phyloP scores from a whole-genome alignment of 1,284 basidiomycete species.

The Naganishia sp. region DNA sequence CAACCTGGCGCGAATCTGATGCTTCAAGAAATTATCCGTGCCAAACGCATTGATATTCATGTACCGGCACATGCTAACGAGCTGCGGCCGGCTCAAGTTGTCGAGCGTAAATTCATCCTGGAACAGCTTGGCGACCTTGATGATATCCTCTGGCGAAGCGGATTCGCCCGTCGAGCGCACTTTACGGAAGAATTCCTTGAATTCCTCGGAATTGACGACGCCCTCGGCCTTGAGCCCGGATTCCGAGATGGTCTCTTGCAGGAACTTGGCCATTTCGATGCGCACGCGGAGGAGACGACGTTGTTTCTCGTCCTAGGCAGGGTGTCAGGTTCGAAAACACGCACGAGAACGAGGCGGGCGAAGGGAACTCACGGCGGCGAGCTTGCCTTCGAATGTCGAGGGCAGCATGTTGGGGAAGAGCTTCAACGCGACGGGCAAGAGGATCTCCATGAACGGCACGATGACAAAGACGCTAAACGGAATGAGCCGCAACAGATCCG shows the following conservation, averaged over 20 bases:
- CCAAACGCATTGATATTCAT: conserved; percentile 99
- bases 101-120: conserved; percentile 97
- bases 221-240: conserved; percentile 88
- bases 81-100: conserved; percentile 94
- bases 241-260: conserved; percentile 95
- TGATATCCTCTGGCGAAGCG: conserved; percentile 82
- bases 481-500: conserved; percentile 86
- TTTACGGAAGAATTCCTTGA: conserved; percentile 99
- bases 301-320: conserved; percentile 85
- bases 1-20: conserved; percentile 83
- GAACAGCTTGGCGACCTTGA: conserved; percentile 94
- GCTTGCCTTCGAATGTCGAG: conserved; percentile 97
- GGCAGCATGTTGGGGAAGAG: conserved; percentile 99
- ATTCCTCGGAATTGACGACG: conserved; percentile 89
- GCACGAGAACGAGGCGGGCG: not conserved
- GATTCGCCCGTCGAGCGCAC: conserved; percentile 90
- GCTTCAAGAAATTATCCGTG: conserved; percentile 97
- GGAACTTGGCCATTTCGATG: conserved; percentile 98
- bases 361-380: conserved; percentile 67
- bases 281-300: conserved; percentile 91
- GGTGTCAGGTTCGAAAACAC: not conserved
- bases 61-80: conserved; percentile 95
- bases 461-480: conserved; percentile 94
- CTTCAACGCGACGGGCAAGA: conserved; percentile 95
- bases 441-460: conserved; percentile 96